These are phyloP conservation scores for Pseudogymnoascus pannorum DNA, from an alignment of 2,329 filamentous ascomycete species.

Conservation along the genomic window DNA sequence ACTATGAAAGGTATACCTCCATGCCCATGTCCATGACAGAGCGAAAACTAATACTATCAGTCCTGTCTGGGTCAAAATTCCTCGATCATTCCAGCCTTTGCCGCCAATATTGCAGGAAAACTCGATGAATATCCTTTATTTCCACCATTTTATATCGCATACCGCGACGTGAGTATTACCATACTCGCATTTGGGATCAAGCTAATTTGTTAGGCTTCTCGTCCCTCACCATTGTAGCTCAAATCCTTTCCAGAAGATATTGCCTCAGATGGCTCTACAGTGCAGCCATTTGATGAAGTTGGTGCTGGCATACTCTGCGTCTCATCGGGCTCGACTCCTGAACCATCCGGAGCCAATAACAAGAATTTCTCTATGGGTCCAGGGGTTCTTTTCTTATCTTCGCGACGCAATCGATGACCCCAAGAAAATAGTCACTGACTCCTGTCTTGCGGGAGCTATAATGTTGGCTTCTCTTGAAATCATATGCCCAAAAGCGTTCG, in stretches of 20 bases:
- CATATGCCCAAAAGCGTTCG: conserved; percentile 73
- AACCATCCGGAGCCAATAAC: conserved; percentile 66
- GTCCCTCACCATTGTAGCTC: conserved; percentile 44
- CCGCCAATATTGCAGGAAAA: conserved; percentile 54
- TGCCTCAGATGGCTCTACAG: conserved; percentile 56
- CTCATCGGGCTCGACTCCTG: conserved; percentile 68
- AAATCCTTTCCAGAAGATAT: conserved; percentile 45
- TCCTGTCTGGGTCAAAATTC: conserved; percentile 10
- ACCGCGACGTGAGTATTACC: conserved; percentile 9
- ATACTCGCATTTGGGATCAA: conserved; percentile 26
- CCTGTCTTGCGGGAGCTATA: conserved; percentile 71
- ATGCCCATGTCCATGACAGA: conserved; percentile 51
- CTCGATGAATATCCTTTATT: conserved; percentile 73
- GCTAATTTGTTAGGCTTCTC: conserved; percentile 64
- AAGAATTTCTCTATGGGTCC: conserved; percentile 73
- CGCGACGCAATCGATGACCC: conserved; percentile 57
- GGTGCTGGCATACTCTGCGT: conserved; percentile 76
- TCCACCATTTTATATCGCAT: conserved; percentile 45
- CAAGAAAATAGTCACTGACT: conserved; percentile 58
- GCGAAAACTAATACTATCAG: not conserved
- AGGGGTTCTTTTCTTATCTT: conserved; percentile 68
- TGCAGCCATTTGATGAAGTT: conserved; percentile 69
- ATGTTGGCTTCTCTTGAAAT: conserved; percentile 82
- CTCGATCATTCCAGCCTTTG: conserved; percentile 39
- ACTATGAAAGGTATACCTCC: conserved; percentile 62